phyloP scores from a whole-genome alignment of 2,329 filamentous ascomycete species.

The Clarireedia paspali region DNA sequence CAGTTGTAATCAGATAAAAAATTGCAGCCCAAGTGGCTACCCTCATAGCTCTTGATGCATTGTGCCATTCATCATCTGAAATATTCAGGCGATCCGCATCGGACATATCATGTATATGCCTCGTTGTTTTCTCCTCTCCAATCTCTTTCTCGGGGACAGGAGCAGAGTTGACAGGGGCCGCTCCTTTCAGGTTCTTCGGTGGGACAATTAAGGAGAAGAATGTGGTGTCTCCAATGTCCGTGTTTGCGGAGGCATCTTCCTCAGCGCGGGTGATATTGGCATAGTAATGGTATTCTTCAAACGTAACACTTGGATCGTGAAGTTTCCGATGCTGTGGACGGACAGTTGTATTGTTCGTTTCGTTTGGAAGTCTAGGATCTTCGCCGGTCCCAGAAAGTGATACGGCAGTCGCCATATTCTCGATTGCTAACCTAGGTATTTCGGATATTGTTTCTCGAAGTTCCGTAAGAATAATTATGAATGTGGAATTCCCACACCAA shows the following conservation, averaged over 20 bases:
- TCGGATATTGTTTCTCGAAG: too few species aligned
- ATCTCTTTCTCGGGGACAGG: background rate
- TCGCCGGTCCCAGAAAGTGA: too few species aligned
- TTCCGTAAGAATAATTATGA: too few species aligned
- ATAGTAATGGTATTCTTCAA: constrained; percentile 32
- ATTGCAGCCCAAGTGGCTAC: constrained; percentile 38
- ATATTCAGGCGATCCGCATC: constrained; percentile 11
- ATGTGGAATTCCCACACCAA: too few species aligned
- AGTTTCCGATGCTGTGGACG: constrained; percentile 10
- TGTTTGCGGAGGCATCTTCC: constrained; percentile 2
- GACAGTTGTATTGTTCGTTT: background rate
- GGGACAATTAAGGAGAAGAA: constrained; percentile 11
- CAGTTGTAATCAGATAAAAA: constrained; percentile 28
- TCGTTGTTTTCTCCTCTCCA: background rate
- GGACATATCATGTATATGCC: background rate
- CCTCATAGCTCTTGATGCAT: constrained; percentile 37
- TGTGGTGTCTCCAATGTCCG: constrained; percentile 4
- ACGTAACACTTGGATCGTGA: constrained; percentile 26
- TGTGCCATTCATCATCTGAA: constrained; percentile 36
- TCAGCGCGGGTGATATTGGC: constrained; percentile 24
- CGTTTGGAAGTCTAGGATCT: background rate
- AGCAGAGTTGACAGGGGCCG: background rate
- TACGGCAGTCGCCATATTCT: background rate
- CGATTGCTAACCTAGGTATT: too few species aligned
- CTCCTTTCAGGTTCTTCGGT: constrained; percentile 6